phyloP scores from a whole-genome alignment of 108 stramenopile genomes.

The Stephanodiscus triporus region DNA sequence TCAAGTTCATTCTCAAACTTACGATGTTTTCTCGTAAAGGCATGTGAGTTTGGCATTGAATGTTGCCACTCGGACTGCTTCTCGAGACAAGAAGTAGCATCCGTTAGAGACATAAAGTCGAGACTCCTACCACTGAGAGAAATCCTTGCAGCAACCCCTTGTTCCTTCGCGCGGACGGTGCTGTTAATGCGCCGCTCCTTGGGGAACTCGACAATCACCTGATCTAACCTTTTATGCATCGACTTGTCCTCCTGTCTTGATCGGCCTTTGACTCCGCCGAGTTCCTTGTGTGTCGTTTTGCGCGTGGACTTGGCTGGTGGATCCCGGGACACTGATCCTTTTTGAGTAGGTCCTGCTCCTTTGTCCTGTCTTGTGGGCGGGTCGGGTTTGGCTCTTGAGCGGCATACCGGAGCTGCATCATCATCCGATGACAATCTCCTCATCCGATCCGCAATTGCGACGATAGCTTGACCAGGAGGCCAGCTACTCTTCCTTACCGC shows the following conservation, averaged over 20 bases:
- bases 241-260: too few relatives aligned
- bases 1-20: slow-evolving; percentile 9
- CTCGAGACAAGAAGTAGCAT: background rate
- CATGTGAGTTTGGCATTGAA: background rate
- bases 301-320: background rate
- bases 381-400: too few relatives aligned
- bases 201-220: background rate
- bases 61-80: background rate
- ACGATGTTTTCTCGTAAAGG: background rate
- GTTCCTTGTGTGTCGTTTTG: too few relatives aligned
- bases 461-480: background rate
- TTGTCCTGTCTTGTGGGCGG: background rate
- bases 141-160: background rate
- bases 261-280: too few relatives aligned
- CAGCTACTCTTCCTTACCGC: background rate
- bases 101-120: background rate
- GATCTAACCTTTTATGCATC: background rate
- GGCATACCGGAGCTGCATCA: background rate
- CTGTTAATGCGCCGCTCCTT: background rate
- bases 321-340: background rate
- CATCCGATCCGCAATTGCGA: background rate
- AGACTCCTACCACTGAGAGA: background rate
- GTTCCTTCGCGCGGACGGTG: background rate
- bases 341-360: background rate
- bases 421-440: background rate